phyloP scores from a whole-genome alignment of 257 asterid genomes.

The Przewalskia tangutica region DNA sequence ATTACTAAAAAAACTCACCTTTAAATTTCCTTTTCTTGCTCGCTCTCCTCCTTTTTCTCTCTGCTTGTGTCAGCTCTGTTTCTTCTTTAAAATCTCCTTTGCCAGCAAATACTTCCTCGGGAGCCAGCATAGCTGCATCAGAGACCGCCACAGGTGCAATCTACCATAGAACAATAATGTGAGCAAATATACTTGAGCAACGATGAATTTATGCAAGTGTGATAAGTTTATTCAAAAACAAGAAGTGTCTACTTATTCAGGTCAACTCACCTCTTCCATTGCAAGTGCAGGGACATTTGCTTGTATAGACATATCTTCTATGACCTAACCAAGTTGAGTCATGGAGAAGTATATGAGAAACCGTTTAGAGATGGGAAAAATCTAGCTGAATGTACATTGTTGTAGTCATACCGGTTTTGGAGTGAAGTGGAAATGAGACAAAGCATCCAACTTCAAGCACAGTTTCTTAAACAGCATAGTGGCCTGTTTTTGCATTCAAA shows the following conservation, averaged over 20 bases:
- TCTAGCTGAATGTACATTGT: neutral
- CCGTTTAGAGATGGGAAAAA: neutral
- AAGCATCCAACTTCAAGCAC: slow-evolving; percentile 90
- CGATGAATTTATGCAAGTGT: neutral
- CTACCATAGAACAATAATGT: slow-evolving; percentile 28
- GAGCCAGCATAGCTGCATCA: slow-evolving; percentile 98
- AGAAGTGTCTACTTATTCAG: neutral
- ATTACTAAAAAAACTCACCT: slow-evolving; percentile 31
- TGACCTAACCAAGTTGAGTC: slow-evolving; percentile 39
- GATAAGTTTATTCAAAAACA: neutral
- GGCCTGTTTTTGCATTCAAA: slow-evolving; percentile 42
- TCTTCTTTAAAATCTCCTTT: slow-evolving; percentile 94
- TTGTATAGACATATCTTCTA: slow-evolving; percentile 91
- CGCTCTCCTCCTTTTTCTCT: slow-evolving; percentile 89
- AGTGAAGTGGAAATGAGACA: slow-evolving; percentile 95
- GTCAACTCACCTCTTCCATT: slow-evolving; percentile 80
- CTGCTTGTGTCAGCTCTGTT: slow-evolving; percentile 69
- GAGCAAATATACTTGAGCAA: neutral
- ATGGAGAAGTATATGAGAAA: slow-evolving; percentile 7
- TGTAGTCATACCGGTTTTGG: slow-evolving; percentile 76
- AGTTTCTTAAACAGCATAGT: slow-evolving; percentile 62
- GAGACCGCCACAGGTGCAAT: slow-evolving; percentile 93
- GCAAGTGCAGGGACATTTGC: slow-evolving; percentile 93
- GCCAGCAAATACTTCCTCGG: slow-evolving; percentile 87
- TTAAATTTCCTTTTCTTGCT: slow-evolving; percentile 76